These are phyloP conservation scores for Acacia confusa DNA, from an alignment of 306 rosid species.

Conservation along the genomic window DNA sequence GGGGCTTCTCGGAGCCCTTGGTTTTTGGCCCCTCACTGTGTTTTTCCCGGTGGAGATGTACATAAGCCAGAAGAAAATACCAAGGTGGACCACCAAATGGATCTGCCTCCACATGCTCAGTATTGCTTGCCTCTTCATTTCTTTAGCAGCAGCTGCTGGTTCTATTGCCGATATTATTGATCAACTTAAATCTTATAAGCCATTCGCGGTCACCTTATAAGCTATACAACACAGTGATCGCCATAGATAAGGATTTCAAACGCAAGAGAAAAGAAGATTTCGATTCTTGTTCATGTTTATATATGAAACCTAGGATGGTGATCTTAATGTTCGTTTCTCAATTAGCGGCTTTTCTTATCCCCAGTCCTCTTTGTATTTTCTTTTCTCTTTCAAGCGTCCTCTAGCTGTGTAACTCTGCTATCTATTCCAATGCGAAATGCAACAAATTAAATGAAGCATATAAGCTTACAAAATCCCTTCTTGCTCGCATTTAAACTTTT, in stretches of 20 bases:
- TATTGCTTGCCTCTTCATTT: constrained; percentile 27
- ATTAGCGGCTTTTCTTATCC: neutral
- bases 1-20: constrained; percentile 48
- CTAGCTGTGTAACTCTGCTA: constrained; percentile 8
- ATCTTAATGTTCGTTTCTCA: neutral
- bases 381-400: neutral
- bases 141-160: constrained; percentile 35
- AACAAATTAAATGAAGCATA: constrained; percentile 26
- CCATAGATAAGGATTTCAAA: constrained; percentile 25
- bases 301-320: constrained; percentile 24
- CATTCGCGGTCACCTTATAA: constrained; percentile 34
- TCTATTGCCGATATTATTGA: constrained; percentile 37
- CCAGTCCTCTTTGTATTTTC: neutral
- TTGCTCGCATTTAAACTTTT: neutral
- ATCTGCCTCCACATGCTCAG: constrained; percentile 40
- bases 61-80: constrained; percentile 33
- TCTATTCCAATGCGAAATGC: constrained; percentile 10
- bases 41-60: constrained; percentile 51
- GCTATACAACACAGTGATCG: neutral
- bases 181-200: constrained; percentile 37
- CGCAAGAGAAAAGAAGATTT: constrained; percentile 3
- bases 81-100: constrained; percentile 41
- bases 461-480: constrained; percentile 3
- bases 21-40: constrained; percentile 55
- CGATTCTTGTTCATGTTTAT: constrained; percentile 15